A percentile compares a stretch with the other conserved stretches of the same genome.
These are phyloP conservation scores for Rhizopus microsporus DNA, from an alignment of 371 early-diverging fungal species.

Conservation along the genomic window DNA sequence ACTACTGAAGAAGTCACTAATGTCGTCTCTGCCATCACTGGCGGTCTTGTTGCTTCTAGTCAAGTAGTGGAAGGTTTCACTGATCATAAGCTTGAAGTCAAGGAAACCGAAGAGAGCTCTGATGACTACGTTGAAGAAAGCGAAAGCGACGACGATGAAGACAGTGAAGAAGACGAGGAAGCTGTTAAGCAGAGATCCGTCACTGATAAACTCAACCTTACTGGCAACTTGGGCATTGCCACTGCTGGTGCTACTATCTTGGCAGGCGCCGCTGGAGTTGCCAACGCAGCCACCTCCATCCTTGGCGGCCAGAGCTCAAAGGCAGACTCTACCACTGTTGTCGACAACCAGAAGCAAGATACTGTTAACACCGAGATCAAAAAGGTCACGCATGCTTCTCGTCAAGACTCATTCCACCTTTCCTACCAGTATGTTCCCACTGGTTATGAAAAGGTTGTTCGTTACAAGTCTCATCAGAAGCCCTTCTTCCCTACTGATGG, in stretches of 20 bases:
- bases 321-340: slow-evolving; percentile 9
- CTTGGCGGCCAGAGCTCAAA: neutral
- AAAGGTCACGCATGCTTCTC: slow-evolving; percentile 18
- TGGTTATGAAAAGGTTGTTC: slow-evolving; percentile 42
- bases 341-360: neutral
- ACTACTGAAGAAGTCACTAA: slow-evolving; percentile 5
- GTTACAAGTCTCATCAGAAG: slow-evolving; percentile 31
- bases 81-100: slow-evolving; percentile 30
- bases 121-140: slow-evolving; percentile 26
- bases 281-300: slow-evolving; percentile 3
- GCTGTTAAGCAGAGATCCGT: neutral
- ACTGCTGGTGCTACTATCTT: slow-evolving; percentile 24
- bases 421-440: slow-evolving; percentile 34
- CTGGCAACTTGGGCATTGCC: slow-evolving; percentile 20
- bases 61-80: slow-evolving; percentile 28
- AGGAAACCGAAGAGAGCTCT: slow-evolving; percentile 31
- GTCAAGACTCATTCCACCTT: slow-evolving; percentile 25
- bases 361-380: slow-evolving; percentile 1
- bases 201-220: slow-evolving; percentile 4
- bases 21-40: neutral
- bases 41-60: slow-evolving; percentile 9
- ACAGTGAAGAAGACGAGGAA: slow-evolving; percentile 15
- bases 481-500: slow-evolving; percentile 33
- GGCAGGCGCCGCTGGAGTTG: slow-evolving; percentile 5
- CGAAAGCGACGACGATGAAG: slow-evolving; percentile 26